A percentile compares a stretch with the other conserved stretches of the same genome.
Conservation (phyloP, 441 rosid genomes). For the Gossypium gossypioides region DNA sequence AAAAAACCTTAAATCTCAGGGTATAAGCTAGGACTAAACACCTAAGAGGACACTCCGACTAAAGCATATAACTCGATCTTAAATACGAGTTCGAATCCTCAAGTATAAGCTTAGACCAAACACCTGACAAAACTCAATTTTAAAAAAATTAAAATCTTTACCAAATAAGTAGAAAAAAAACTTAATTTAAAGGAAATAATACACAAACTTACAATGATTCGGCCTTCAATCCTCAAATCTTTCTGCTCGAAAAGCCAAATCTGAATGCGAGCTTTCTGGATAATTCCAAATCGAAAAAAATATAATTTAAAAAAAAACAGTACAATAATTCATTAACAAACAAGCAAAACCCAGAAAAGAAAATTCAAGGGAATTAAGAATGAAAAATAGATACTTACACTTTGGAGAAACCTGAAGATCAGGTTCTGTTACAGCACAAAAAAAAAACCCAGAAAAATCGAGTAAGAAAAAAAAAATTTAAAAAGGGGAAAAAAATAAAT, state of each 20-base stretch:
- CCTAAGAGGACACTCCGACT: no score
- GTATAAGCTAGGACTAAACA: no score
- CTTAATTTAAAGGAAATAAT: background rate
- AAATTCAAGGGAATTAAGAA: background rate
- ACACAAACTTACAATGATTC: slow-evolving; percentile 62
- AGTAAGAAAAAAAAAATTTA: background rate
- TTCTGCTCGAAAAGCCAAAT: slow-evolving; percentile 95
- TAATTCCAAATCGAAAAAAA: background rate
- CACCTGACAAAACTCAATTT: background rate
- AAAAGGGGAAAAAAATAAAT: background rate
- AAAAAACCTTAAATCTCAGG: no score
- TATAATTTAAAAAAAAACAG: background rate
- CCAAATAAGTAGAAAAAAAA: background rate
- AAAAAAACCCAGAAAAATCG: background rate
- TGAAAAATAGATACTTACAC: slow-evolving; percentile 39
- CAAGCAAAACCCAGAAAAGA: background rate
- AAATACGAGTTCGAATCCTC: no score
- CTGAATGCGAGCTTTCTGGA: slow-evolving; percentile 71
- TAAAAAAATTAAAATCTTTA: background rate
- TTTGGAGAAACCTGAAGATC: slow-evolving; percentile 87
- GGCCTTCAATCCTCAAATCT: slow-evolving; percentile 79
- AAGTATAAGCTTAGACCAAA: no score
- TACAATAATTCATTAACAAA: slow-evolving; percentile 6
- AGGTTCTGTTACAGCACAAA: slow-evolving; percentile 40
- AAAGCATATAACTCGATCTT: no score